Evolutionary conservation across 2,329 filamentous ascomycete species (phyloP), one percentile per base, ranked within the genome.

Genomic region (Canariomyces notabilis): DNA sequence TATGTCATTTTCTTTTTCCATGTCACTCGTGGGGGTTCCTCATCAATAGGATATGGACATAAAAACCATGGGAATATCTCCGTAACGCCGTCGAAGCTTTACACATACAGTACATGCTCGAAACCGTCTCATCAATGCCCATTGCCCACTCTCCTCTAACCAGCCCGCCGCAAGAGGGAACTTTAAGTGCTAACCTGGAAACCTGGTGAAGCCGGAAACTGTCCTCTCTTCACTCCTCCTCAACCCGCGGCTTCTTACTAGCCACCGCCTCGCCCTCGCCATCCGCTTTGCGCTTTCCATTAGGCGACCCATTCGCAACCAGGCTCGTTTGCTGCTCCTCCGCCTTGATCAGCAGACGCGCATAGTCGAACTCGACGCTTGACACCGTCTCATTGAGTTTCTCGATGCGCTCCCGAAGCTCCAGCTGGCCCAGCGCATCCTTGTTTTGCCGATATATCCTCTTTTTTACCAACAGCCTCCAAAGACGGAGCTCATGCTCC

Each of bases 401-500:
- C 47, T 86, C 77, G 6, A 85, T 78, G 29, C 85, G 76, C 63
- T 91, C 86, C 0, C 68, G 63, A 5, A 71, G 69, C 44, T 88
- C 85, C 33, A 91, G 67, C 64, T 90, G 83, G 31, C 78, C 76
- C 11, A 94, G 72, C 2, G 77, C 67, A 56, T 90, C 83, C 47
- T 75, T 76, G 59, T 93, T 91, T 57, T 89, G 85, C 36, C 78
- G 75, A 61, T 87, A 89, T 4, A 94, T 70, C 29, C 88, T 73
- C 58, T 87, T 78, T 68, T 93, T 93, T n/a, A 84, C 79, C 34
- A 87, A 71, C 19, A 91, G 64, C 22, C 82, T 73, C 85, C 86
- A 94, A 36, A 88, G 75, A 52, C 74, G 77, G 61, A 85, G 86
- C 41, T 76, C 72, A 20, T 82, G 74, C 54, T 80, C 74, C 54